Evolutionary conservation across 2,329 filamentous ascomycete species (phyloP).

Genomic region (Chaetomiaceae sp.): DNA sequence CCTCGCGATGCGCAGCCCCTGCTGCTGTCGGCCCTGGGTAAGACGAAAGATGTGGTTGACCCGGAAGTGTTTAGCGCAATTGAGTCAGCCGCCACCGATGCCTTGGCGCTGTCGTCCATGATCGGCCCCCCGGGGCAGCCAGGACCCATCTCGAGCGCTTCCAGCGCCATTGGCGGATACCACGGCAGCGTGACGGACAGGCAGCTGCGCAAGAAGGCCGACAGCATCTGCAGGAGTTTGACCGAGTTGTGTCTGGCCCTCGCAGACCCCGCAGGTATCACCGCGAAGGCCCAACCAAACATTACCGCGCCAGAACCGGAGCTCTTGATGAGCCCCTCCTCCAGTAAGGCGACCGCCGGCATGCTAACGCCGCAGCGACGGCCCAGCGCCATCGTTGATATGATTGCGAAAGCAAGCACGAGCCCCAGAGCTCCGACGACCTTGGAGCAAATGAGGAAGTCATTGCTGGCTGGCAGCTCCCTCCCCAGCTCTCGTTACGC

Average conservation of each 20-base stretch:
- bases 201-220: slow-evolving; percentile 81
- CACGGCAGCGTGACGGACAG: slow-evolving; percentile 59
- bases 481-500: slow-evolving; percentile 41
- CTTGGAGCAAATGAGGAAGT: slow-evolving; percentile 48
- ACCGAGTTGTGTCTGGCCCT: slow-evolving; percentile 89
- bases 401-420: slow-evolving; percentile 29
- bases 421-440: slow-evolving; percentile 41
- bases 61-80: slow-evolving; percentile 70
- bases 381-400: slow-evolving; percentile 37
- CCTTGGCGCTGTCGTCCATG: slow-evolving; percentile 69
- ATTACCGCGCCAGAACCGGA: slow-evolving; percentile 21
- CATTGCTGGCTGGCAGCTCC: slow-evolving; percentile 39
- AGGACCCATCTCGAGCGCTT: slow-evolving; percentile 60
- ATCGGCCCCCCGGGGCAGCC: slow-evolving; percentile 67
- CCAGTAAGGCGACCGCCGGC: slow-evolving; percentile 12
- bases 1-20: slow-evolving; percentile 65
- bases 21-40: slow-evolving; percentile 72
- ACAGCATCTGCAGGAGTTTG: slow-evolving; percentile 85
- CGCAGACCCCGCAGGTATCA: slow-evolving; percentile 49
- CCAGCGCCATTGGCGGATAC: slow-evolving; percentile 51
- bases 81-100: slow-evolving; percentile 76
- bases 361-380: slow-evolving; percentile 34
- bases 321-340: slow-evolving; percentile 15
- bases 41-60: slow-evolving; percentile 64
- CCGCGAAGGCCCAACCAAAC: slow-evolving; percentile 29